Evolutionary conservation across 305 asterid genomes (phyloP).

Genomic region (Fraxinus paxiana): DNA sequence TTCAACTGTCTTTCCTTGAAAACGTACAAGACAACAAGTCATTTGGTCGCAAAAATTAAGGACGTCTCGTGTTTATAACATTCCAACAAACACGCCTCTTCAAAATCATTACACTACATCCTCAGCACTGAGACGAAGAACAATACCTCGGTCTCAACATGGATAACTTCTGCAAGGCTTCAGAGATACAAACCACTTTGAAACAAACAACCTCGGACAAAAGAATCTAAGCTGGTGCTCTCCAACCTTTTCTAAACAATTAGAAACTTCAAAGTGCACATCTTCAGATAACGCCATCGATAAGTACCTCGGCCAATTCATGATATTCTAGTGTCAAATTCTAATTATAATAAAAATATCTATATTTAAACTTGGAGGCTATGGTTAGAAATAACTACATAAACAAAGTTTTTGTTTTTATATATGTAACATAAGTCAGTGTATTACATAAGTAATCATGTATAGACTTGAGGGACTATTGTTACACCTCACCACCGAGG

Average conservation of each 20-base stretch:
- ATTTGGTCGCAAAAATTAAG: too few species aligned
- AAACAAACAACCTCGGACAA: background rate
- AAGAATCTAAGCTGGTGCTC: background rate
- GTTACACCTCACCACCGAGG: background rate
- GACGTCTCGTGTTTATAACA: too few species aligned
- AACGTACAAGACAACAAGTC: too few species aligned
- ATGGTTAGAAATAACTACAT: background rate
- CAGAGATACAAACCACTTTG: background rate
- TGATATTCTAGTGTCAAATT: background rate
- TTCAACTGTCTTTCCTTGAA: background rate
- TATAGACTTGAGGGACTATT: background rate
- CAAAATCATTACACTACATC: background rate
- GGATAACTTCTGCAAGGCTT: background rate
- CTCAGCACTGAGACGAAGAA: background rate
- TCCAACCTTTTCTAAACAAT: background rate
- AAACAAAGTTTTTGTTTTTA: background rate
- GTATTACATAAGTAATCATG: background rate
- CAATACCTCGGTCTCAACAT: background rate
- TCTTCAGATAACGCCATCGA: background rate
- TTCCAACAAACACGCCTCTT: background rate
- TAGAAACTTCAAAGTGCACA: background rate
- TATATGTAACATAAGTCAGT: background rate
- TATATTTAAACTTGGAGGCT: background rate
- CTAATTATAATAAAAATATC: background rate
- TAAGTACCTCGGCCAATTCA: background rate